phyloP scores from a whole-genome alignment of 2,329 filamentous ascomycete species.

The Microthyrium microscopicum region DNA sequence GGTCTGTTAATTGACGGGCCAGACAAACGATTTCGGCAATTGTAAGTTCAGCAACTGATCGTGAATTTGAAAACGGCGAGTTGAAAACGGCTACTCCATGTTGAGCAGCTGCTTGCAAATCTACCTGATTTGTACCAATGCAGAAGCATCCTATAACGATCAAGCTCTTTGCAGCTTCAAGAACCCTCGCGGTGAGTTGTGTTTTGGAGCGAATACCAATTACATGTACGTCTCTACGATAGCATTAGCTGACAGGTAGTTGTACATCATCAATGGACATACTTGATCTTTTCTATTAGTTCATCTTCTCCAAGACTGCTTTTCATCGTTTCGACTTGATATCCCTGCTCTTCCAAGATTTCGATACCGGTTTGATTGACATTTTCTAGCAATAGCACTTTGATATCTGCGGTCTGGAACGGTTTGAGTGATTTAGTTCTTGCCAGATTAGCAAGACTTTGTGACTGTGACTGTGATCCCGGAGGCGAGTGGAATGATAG shows the following conservation, averaged over 20 bases:
- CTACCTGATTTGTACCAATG: conserved; percentile 93
- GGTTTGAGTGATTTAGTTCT: conserved; percentile 71
- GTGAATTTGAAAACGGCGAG: conserved; percentile 94
- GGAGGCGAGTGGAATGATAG: conserved; percentile 59
- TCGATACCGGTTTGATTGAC: conserved; percentile 81
- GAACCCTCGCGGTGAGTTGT: conserved; percentile 71
- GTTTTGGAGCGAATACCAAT: conserved; percentile 98
- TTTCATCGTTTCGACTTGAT: conserved; percentile 89
- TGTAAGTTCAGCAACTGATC: conserved; percentile 89
- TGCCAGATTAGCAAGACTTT: conserved; percentile 19
- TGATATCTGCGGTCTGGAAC: conserved; percentile 90
- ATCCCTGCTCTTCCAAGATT: conserved; percentile 70
- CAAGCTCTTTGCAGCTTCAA: conserved; percentile 80
- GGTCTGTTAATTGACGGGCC: conserved; percentile 81
- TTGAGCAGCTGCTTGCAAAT: conserved; percentile 65
- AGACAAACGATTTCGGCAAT: conserved; percentile 87
- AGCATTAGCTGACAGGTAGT: not conserved
- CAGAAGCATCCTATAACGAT: conserved; percentile 97
- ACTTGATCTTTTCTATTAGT: conserved; percentile 94
- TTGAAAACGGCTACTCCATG: conserved; percentile 96
- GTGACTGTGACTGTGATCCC: conserved; percentile 35
- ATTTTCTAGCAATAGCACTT: conserved; percentile 89
- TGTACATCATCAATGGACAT: conserved; percentile 3
- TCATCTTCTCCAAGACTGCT: conserved; percentile 79
- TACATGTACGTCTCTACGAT: conserved; percentile 70